Evolutionary conservation across 371 early-diverging fungal species (phyloP), one percentile per base, ranked within the genome.

Genomic region (Parasitella parasitica): DNA sequence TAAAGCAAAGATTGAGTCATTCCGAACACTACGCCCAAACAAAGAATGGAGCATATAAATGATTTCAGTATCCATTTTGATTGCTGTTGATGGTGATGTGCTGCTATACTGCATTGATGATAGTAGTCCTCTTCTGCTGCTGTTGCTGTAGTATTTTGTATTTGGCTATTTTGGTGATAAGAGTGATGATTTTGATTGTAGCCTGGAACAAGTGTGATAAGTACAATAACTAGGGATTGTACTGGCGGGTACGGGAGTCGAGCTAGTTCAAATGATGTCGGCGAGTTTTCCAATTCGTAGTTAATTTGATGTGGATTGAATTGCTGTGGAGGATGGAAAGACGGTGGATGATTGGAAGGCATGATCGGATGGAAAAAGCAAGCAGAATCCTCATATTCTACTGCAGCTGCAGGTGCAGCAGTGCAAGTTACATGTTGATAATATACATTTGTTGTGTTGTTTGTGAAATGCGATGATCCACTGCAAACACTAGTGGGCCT

Each of bases 241-340:
- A 54, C 41, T 18, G 68, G 63, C 11, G 68, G 68, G 43, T 43
- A 67, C 4, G 68, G 68, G 15, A 63, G 18, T 32, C 59, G 54
- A 26, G 57, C 69, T 4, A 68, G n/a, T 30, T 68, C 64, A 51
- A 63, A 63, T 9, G 69, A 63, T n/a, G 68, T 41, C 11, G 66
- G 61, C 26, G 37, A 41, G 11, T 54, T 28, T 9, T 48, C 34
- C 15, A 28, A 50, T 50, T 34, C 24, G 5, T 20, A 26, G 6
- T 20, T 57, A 35, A 54, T 13, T 2, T 46, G 54, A 8, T 43
- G 22, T 13, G 22, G 48, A 36, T 15, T 54, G 22, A 18, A 20
- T n/a, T n/a, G 46, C 4, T n/a, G 22, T 22, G 38, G 12, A 7
- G 2, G 36, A 2, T 26, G 35, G 46, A 30, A 27, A 20, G 35